These are phyloP conservation scores for Fusarium abutilonis DNA, from an alignment of 2,329 filamentous ascomycete species.

Conservation along the genomic window DNA sequence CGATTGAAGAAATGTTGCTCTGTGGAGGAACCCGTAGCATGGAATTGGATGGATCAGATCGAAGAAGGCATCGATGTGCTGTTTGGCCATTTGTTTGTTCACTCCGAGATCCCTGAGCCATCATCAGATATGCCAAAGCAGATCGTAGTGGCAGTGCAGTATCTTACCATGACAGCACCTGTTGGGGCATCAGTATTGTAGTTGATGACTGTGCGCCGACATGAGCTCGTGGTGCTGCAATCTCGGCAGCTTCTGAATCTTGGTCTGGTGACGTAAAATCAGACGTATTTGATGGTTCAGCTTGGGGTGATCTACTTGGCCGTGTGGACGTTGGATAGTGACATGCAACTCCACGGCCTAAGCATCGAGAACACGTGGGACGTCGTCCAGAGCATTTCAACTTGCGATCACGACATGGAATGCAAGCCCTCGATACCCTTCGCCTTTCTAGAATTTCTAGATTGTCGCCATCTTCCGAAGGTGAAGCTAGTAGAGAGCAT, in stretches of 20 bases:
- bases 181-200: not conserved
- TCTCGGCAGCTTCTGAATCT: not conserved
- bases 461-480: not conserved
- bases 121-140: accelerated
- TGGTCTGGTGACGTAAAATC: not conserved
- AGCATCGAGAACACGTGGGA: slow-evolving; percentile 15
- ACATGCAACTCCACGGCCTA: not conserved
- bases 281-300: not conserved
- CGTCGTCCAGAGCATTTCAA: slow-evolving; percentile 17
- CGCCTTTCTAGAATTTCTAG: slow-evolving; percentile 9
- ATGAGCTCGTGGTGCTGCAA: not conserved
- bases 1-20: slow-evolving; percentile 20
- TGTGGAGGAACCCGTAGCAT: slow-evolving; percentile 22
- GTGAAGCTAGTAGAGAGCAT: not conserved
- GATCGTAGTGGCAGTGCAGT: accelerated
- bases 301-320: not conserved
- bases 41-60: slow-evolving; percentile 25
- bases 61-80: slow-evolving; percentile 29
- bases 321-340: slow-evolving; percentile 9
- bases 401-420: slow-evolving; percentile 20
- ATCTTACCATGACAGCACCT: not conserved
- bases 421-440: slow-evolving; percentile 18
- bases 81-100: slow-evolving; percentile 5
- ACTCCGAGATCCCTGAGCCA: slow-evolving; percentile 9
- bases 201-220: not conserved